phyloP scores from a whole-genome alignment of 2,329 filamentous ascomycete species.

The Talaromyces sp. region DNA sequence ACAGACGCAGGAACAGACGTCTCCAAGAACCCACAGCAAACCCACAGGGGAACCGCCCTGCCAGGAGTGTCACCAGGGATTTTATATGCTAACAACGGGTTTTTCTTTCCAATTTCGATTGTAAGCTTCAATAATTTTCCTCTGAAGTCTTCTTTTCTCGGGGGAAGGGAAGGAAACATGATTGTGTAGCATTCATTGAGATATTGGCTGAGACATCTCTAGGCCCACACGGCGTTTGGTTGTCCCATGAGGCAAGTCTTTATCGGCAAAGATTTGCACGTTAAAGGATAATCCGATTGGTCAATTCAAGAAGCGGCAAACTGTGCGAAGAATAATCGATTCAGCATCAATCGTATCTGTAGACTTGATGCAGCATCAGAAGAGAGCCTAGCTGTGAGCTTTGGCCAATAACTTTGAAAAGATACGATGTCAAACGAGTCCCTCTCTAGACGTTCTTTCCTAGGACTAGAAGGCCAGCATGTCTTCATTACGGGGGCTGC shows the following conservation, averaged over 20 bases:
- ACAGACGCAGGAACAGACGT: conserved; percentile 2
- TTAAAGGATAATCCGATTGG: neutral
- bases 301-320: too few relatives aligned
- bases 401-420: neutral
- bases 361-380: neutral
- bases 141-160: neutral
- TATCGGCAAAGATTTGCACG: neutral
- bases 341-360: neutral
- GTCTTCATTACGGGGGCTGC: conserved; percentile 59
- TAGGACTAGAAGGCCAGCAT: conserved; percentile 53
- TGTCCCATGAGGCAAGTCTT: neutral
- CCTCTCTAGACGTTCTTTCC: conserved; percentile 38
- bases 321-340: too few relatives aligned
- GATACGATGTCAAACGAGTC: neutral
- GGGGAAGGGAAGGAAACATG: neutral
- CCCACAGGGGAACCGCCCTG: neutral
- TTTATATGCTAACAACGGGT: neutral
- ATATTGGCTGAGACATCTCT: neutral
- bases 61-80: neutral
- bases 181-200: neutral
- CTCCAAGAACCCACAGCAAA: neutral
- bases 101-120: neutral
- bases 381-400: neutral
- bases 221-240: neutral
- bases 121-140: neutral